Conservation (phyloP, 306 rosid species). For the Cucurbita argyrosperma region DNA sequence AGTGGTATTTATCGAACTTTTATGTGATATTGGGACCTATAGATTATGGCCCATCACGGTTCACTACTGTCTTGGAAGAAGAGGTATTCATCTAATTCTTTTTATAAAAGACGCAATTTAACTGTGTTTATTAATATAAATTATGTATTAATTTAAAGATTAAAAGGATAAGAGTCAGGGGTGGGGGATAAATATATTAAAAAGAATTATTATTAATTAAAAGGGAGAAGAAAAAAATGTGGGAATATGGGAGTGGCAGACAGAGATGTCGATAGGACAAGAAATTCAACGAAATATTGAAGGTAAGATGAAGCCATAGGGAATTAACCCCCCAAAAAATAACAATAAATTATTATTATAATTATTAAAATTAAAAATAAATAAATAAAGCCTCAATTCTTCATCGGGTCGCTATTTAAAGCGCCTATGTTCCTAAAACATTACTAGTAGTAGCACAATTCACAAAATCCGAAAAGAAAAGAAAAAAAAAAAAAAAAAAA, state of each 20-base stretch:
- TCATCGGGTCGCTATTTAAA: conserved; percentile 20
- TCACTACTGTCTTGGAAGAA: accelerated
- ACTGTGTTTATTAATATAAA: too few species aligned
- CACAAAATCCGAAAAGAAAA: background rate
- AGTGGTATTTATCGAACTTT: too few species aligned
- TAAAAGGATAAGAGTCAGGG: too few species aligned
- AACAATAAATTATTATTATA: too few species aligned
- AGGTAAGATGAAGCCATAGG: conserved; percentile 15
- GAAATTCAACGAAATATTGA: conserved; percentile 21
- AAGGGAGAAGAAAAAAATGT: background rate
- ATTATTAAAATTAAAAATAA: too few species aligned
- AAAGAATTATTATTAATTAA: background rate
- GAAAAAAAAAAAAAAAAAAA: background rate
- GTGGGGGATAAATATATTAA: too few species aligned
- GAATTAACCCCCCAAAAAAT: too few species aligned
- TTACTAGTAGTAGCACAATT: background rate
- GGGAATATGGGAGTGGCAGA: conserved; percentile 39
- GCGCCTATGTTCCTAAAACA: background rate
- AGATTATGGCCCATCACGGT: too few species aligned
- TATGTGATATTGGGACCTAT: too few species aligned
- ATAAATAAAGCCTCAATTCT: background rate
- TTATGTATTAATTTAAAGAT: too few species aligned
- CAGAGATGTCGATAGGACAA: conserved; percentile 33
- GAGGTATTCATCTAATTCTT: too few species aligned
- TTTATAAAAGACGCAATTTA: too few species aligned